Evolutionary conservation across 208 protist species (phyloP), one percentile per base, ranked within the genome.

Genomic region (Spongospora subterranea): DNA sequence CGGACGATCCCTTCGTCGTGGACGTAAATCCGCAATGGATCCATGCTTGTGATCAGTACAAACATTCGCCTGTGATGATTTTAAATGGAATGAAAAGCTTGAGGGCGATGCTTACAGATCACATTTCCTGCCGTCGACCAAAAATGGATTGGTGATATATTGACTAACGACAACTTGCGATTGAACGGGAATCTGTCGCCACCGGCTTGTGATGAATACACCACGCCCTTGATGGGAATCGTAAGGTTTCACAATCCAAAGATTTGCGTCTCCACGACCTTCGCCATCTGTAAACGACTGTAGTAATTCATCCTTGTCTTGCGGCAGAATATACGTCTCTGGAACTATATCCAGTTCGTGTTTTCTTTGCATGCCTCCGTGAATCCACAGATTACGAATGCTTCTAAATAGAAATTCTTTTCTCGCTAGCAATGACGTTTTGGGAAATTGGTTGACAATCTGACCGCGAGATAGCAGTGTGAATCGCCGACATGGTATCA

Each of bases 11-110:
- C 89, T 32, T 91, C 60, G 1, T 91, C 43, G 32, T 88, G 60
- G 17, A 91, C 54, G 46, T 91, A 91, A 0, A 91, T 76, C 17
- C 43, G 29, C n/a, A 91, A 65, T 38, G 89, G 89, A 76, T 88
- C 60, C 0, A 91, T 45, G 11, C 64, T 88, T 1, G 45, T 88
- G 39, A 91, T n/a, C 35, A 65, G 38, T 45, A 76, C 89, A 45
- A 88, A 91, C 65, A 91, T 88, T 76, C 89, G n/a, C 54, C 54
- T 65, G 29, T 29, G 29, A 17, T 29, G 54, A 65, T 29, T 32
- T 29, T 17, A 17, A 29, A 65, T 29, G 54, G 54, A 29, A 17
- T 29, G 54, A 17, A 65, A 32, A 29, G 54, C 29, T 17, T 29
- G 54, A 17, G 29, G 54, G 20, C 20, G 54, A 29, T 29, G 29